Percentiles rank a stretch among this genome's conserved stretches.
Evolutionary conservation across 2,329 filamentous ascomycete species (phyloP).

Genomic region (Diaporthe sp.): DNA sequence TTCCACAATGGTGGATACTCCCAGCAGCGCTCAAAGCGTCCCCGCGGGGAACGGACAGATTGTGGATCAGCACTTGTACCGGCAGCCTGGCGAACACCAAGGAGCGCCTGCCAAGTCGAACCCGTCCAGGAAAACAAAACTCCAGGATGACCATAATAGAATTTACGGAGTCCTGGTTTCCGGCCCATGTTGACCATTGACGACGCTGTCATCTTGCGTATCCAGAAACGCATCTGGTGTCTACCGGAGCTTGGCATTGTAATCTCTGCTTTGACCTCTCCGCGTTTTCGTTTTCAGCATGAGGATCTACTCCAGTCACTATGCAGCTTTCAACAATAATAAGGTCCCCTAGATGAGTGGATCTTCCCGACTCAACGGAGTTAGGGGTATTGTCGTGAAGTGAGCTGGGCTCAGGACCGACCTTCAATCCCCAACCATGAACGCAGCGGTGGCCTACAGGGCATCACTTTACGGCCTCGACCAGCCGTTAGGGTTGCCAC

Average conservation of each 20-base stretch:
- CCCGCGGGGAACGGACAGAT: slow-evolving; percentile 14
- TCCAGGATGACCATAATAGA: slow-evolving; percentile 13
- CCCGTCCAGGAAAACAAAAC: not conserved
- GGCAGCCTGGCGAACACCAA: not conserved
- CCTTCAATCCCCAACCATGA: not conserved
- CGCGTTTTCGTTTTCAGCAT: not conserved
- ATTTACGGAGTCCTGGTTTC: slow-evolving; percentile 10
- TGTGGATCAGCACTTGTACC: slow-evolving; percentile 20
- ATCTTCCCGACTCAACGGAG: not conserved
- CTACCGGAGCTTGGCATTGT: slow-evolving; percentile 4
- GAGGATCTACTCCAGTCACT: not conserved
- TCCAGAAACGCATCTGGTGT: slow-evolving; percentile 7
- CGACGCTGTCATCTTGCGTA: not conserved
- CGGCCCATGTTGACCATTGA: slow-evolving; percentile 5
- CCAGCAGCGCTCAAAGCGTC: slow-evolving; percentile 5
- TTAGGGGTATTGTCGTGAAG: not conserved
- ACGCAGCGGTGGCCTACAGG: slow-evolving; percentile 19
- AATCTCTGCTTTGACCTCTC: slow-evolving; percentile 12
- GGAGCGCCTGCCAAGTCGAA: slow-evolving; percentile 12
- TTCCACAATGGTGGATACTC: slow-evolving; percentile 26
- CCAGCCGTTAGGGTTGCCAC: slow-evolving; percentile 12
- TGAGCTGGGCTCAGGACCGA: not conserved
- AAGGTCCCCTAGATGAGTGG: not conserved
- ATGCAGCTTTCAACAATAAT: not conserved
- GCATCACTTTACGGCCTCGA: slow-evolving; percentile 25